These are phyloP conservation scores for Dothistroma septosporum DNA, from an alignment of 2,329 filamentous ascomycete genomes.

Conservation along the genomic window DNA sequence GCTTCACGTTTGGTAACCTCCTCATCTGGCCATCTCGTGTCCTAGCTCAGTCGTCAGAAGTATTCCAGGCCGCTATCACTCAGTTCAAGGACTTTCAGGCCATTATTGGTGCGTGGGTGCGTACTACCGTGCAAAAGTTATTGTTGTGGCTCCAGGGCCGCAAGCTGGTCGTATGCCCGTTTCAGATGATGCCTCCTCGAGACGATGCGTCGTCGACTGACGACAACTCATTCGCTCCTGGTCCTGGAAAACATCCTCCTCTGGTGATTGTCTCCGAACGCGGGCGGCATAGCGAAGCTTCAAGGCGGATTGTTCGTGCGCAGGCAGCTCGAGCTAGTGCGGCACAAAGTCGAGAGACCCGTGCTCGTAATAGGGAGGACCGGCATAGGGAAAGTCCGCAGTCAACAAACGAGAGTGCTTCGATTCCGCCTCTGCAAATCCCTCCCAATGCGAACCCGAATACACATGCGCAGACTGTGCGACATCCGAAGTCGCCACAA, in stretches of 20 bases:
- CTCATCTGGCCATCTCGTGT: background rate
- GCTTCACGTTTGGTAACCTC: background rate
- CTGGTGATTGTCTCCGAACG: constrained; percentile 34
- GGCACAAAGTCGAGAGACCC: constrained; percentile 32
- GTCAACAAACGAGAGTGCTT: constrained; percentile 11
- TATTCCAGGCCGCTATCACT: background rate
- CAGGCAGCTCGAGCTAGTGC: constrained; percentile 35
- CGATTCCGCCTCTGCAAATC: constrained; percentile 6
- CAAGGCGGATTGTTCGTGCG: constrained; percentile 32
- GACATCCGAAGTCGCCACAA: constrained; percentile 4
- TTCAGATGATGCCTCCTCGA: constrained; percentile 13
- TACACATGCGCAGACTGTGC: constrained; percentile 3
- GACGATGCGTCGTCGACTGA: constrained; percentile 15
- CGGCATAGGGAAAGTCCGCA: constrained; percentile 23
- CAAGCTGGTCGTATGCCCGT: constrained; percentile 7
- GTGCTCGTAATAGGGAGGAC: constrained; percentile 33
- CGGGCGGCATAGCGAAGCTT: constrained; percentile 30
- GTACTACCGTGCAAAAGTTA: background rate
- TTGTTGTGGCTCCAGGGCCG: background rate
- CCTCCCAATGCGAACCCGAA: constrained; percentile 5
- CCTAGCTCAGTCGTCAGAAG: background rate
- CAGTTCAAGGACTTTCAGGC: background rate
- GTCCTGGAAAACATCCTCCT: constrained; percentile 20
- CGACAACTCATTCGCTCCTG: constrained; percentile 4
- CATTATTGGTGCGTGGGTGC: background rate